Conservation (phyloP, 2,329 filamentous ascomycete genomes). For the Cercospora berteroae region DNA sequence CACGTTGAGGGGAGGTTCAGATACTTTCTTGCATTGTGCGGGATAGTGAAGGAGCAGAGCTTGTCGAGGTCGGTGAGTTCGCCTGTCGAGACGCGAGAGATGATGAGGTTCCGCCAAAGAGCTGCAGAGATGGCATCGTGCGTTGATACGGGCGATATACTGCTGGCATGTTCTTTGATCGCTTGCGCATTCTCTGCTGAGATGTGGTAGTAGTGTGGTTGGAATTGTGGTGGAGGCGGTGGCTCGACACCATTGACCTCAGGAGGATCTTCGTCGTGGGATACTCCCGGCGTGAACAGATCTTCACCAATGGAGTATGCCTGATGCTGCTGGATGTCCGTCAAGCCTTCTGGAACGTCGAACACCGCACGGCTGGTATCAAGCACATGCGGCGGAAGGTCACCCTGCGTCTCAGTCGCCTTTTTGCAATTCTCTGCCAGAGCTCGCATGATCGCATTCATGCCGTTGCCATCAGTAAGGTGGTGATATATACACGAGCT, state of each 20-base stretch:
- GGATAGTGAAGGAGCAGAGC: constrained; percentile 22
- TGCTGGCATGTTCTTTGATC: constrained; percentile 20
- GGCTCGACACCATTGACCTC: constrained; percentile 18
- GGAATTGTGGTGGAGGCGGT: constrained; percentile 16
- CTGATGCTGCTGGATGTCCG: constrained; percentile 21
- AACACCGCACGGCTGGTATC: constrained; percentile 20
- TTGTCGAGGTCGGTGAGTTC: constrained; percentile 21
- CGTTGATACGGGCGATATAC: constrained; percentile 18
- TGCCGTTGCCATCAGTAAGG: constrained; percentile 25
- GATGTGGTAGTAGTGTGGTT: constrained; percentile 19
- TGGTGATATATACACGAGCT: constrained; percentile 26
- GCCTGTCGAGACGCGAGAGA: constrained; percentile 17
- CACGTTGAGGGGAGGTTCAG: constrained; percentile 20
- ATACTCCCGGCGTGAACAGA: constrained; percentile 16
- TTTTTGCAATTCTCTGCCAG: constrained; percentile 23
- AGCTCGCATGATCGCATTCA: constrained; percentile 26
- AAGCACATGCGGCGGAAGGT: constrained; percentile 17
- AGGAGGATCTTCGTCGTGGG: constrained; percentile 20
- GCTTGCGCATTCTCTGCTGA: constrained; percentile 15
- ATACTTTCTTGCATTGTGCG: constrained; percentile 24
- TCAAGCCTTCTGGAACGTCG: constrained; percentile 17
- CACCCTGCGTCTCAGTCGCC: constrained; percentile 18
- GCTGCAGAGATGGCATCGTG: constrained; percentile 26
- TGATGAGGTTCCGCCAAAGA: constrained; percentile 24
- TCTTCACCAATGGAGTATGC: constrained; percentile 15